phyloP scores from a whole-genome alignment of 768 basidiomycete species.

The Austroboletus eburneus region DNA sequence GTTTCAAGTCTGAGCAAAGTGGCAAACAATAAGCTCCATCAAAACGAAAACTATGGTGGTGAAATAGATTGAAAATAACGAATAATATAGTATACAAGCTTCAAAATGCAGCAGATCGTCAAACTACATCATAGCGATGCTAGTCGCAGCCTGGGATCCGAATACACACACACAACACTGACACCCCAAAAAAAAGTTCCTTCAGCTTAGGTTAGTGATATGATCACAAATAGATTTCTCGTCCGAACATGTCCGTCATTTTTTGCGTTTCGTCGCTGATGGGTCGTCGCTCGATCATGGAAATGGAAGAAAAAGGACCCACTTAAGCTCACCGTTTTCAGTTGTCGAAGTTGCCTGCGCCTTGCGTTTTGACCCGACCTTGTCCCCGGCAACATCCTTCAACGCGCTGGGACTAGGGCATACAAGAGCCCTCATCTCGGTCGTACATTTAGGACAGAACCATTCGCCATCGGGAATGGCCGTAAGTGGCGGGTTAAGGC shows the following conservation, averaged over 20 bases:
- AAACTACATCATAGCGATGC: slow-evolving; percentile 6
- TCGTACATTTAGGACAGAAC: slow-evolving; percentile 79
- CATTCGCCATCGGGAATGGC: slow-evolving; percentile 86
- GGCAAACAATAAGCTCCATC: no score
- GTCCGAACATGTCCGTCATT: slow-evolving; percentile 16
- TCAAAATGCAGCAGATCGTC: slow-evolving; percentile 8
- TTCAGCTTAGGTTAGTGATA: background rate
- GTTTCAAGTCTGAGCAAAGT: no score
- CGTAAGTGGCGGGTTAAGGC: slow-evolving; percentile 72
- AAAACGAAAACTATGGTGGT: no score
- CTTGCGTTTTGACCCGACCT: slow-evolving; percentile 42
- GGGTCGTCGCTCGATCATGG: background rate
- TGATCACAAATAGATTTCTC: background rate
- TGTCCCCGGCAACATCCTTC: slow-evolving; percentile 18
- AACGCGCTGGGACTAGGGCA: slow-evolving; percentile 11
- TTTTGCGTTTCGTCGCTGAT: slow-evolving; percentile 38
- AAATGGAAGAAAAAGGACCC: background rate
- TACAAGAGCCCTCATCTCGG: slow-evolving; percentile 48
- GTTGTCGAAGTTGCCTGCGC: slow-evolving; percentile 31
- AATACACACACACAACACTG: background rate
- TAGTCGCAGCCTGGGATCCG: background rate
- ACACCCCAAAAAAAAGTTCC: background rate
- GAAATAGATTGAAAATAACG: slow-evolving; percentile 19
- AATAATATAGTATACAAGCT: slow-evolving; percentile 20
- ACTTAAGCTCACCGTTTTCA: slow-evolving; percentile 33